phyloP scores from a whole-genome alignment of 2,329 filamentous ascomycete genomes.

The Pseudogymnoascus sp. region DNA sequence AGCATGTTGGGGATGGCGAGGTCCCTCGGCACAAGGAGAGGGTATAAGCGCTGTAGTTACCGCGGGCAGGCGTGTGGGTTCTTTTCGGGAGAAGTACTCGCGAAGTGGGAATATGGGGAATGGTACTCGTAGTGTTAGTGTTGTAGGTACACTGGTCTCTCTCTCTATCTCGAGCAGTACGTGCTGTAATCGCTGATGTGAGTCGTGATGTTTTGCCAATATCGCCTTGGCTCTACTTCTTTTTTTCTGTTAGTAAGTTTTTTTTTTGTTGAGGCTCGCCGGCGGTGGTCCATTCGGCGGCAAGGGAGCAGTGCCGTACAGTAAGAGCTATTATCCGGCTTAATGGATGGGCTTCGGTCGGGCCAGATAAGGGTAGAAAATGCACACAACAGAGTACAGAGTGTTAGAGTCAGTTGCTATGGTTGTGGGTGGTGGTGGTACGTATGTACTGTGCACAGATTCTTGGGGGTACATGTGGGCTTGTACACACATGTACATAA shows the following conservation, averaged over 20 bases:
- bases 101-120: not conserved
- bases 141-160: not conserved
- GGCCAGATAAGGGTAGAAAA: slow-evolving; percentile 3
- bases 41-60: slow-evolving; percentile 3
- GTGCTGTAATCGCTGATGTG: not conserved
- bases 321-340: slow-evolving; percentile 1
- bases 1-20: not conserved
- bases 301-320: not conserved
- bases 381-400: not conserved
- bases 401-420: not conserved
- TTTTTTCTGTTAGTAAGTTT: not conserved
- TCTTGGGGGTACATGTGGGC: not conserved
- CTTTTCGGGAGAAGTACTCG: not conserved
- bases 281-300: not conserved
- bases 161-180: not conserved
- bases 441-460: not conserved
- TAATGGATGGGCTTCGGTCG: not conserved
- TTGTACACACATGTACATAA: not conserved
- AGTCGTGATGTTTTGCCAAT: not conserved
- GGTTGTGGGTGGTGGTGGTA: not conserved
- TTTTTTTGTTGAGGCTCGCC: not conserved
- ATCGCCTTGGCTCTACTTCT: not conserved
- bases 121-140: no score
- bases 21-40: not conserved
- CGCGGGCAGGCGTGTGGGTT: not conserved